A percentile compares a stretch with the other conserved stretches of the same genome.
phyloP scores from a whole-genome alignment of 164 flowering plant genomes.

The Vitis rupestris region DNA sequence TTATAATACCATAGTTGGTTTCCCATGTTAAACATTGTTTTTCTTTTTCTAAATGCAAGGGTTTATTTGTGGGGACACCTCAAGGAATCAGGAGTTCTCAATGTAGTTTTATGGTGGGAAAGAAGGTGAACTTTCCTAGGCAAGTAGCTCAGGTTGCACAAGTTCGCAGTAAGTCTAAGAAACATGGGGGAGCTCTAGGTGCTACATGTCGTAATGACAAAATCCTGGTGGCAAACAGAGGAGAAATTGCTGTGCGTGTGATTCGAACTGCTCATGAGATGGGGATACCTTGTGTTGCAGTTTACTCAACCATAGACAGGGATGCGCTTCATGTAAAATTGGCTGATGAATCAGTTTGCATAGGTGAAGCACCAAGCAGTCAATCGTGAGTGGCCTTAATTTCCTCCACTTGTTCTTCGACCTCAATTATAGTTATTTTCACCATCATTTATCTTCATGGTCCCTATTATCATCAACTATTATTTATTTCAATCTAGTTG shows the following conservation, averaged over 20 bases:
- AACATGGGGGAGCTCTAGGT: conserved; percentile 59
- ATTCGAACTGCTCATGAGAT: conserved; percentile 95
- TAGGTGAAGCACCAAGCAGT: conserved; percentile 99
- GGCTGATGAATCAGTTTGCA: conserved; percentile 97
- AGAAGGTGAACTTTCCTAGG: conserved; percentile 45
- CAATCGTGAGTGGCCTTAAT: conserved; percentile 72
- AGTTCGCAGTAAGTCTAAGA: conserved; percentile 36
- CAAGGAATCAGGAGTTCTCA: conserved; percentile 58
- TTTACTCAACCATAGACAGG: conserved; percentile 94
- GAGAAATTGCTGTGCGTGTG: conserved; percentile 97
- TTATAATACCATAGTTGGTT: not conserved
- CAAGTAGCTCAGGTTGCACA: conserved; percentile 40
- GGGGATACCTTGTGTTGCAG: conserved; percentile 98
- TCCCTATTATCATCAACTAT: not conserved
- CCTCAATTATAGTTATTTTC: not conserved
- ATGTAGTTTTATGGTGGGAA: conserved; percentile 70
- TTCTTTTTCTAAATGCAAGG: conserved; percentile 24
- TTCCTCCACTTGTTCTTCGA: not conserved
- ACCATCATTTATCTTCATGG: not conserved
- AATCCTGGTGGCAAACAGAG: conserved; percentile 94
- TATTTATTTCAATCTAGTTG: not conserved
- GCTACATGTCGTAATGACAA: conserved; percentile 69
- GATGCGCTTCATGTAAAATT: conserved; percentile 97
- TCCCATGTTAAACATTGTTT: not conserved
- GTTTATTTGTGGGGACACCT: conserved; percentile 40